Evolutionary conservation across 1,139 yeast species (phyloP).

Genomic region (Pichia sp.): DNA sequence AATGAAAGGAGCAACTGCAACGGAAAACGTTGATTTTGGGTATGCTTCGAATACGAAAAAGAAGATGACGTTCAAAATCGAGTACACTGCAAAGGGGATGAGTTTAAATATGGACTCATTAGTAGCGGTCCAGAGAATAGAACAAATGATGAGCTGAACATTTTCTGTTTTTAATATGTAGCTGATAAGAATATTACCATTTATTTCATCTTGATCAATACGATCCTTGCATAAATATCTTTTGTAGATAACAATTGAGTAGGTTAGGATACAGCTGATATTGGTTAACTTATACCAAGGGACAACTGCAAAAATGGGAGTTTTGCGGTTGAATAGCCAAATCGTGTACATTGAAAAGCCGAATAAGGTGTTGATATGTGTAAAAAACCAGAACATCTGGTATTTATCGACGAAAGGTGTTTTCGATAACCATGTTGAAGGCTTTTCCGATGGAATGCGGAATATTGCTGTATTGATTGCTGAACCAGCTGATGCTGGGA

Average conservation of each 20-base stretch:
- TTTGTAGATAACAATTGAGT: constrained; percentile 29
- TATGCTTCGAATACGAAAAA: constrained; percentile 33
- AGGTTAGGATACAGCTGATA: constrained; percentile 27
- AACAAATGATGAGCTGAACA: constrained; percentile 36
- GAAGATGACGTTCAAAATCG: constrained; percentile 36
- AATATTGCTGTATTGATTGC: background rate
- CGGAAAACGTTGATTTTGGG: constrained; percentile 29
- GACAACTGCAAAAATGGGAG: background rate
- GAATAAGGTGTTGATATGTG: constrained; percentile 2
- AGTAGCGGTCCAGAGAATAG: constrained; percentile 30
- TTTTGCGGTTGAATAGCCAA: constrained; percentile 1
- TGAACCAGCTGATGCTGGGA: constrained; percentile 1
- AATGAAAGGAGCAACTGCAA: constrained; percentile 32
- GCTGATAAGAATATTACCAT: constrained; percentile 11
- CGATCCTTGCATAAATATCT: constrained; percentile 19
- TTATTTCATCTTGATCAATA: constrained; percentile 21
- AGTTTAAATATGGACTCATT: constrained; percentile 31
- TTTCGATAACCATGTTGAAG: background rate
- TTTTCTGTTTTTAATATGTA: constrained; percentile 38
- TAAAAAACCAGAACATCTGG: constrained; percentile 7
- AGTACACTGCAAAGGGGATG: constrained; percentile 39
- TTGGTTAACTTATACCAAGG: constrained; percentile 22
- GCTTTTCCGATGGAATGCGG: background rate
- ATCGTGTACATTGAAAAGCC: constrained; percentile 1
- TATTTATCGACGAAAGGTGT: constrained; percentile 3